These are phyloP conservation scores for Thamnidium elegans DNA, from an alignment of 192 early-diverging fungal genomes.

Conservation along the genomic window DNA sequence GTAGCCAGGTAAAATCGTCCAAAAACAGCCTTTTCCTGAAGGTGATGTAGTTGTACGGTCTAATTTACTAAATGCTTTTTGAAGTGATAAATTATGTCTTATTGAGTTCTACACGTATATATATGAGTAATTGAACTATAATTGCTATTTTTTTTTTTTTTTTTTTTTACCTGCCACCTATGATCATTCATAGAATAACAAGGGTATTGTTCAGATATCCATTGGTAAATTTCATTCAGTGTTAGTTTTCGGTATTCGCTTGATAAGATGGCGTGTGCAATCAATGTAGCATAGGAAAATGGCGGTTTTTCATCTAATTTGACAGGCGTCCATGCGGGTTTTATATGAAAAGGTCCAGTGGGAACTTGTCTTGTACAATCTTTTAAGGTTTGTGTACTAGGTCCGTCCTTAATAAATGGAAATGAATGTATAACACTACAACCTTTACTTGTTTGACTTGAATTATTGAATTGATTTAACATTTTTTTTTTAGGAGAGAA, in stretches of 20 bases:
- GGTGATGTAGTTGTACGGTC: slow-evolving; percentile 61
- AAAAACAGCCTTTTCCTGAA: slow-evolving; percentile 61
- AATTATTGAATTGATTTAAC: too few relatives aligned
- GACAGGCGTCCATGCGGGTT: slow-evolving; percentile 30
- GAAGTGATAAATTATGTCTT: slow-evolving; percentile 83
- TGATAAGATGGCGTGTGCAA: slow-evolving; percentile 74
- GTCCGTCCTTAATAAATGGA: slow-evolving; percentile 5
- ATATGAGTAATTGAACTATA: not conserved
- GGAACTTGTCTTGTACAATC: not conserved
- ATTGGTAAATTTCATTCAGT: slow-evolving; percentile 80
- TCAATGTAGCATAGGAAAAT: slow-evolving; percentile 80
- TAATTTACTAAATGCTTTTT: slow-evolving; percentile 74
- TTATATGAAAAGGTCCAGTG: not conserved
- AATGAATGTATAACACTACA: not conserved
- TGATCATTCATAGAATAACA: slow-evolving; percentile 58
- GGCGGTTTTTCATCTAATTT: slow-evolving; percentile 53
- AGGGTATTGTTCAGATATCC: slow-evolving; percentile 70
- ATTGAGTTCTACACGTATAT: slow-evolving; percentile 73
- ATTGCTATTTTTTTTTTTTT: not conserved
- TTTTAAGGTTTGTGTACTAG: not conserved
- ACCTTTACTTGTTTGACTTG: not conserved
- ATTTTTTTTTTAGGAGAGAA: too few relatives aligned
- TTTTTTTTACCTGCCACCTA: slow-evolving; percentile 74
- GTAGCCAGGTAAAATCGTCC: slow-evolving; percentile 43
- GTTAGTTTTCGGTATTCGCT: slow-evolving; percentile 58